Conservation (phyloP, 495 filamentous ascomycete species). For the Podospora australis region DNA sequence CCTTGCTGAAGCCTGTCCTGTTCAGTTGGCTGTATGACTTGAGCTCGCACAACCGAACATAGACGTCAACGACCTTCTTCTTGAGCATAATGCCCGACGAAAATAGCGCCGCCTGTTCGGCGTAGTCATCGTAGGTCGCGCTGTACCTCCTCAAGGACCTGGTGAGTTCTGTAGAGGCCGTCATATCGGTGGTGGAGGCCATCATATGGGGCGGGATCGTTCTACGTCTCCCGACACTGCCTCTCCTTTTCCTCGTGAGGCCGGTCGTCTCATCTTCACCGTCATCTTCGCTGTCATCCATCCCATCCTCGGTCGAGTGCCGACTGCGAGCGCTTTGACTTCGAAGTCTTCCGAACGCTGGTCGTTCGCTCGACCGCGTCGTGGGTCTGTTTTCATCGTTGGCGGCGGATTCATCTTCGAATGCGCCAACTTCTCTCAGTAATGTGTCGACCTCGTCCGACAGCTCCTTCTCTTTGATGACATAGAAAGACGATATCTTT, state of each 20-base stretch:
- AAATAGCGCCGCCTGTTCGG: conserved; percentile 67
- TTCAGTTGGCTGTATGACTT: conserved; percentile 96
- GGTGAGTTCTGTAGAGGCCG: conserved; percentile 45
- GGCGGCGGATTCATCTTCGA: conserved; percentile 53
- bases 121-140: conserved; percentile 61
- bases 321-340: conserved; percentile 35
- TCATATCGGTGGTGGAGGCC: conserved; percentile 47
- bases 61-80: conserved; percentile 78
- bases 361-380: conserved; percentile 23
- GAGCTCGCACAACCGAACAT: conserved; percentile 91
- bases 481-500: conserved; percentile 87
- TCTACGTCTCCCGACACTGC: conserved; percentile 30
- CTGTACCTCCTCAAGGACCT: conserved; percentile 49
- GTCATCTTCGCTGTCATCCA: conserved; percentile 57
- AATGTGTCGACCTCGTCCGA: conserved; percentile 72
- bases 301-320: conserved; percentile 42
- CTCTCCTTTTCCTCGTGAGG: conserved; percentile 37
- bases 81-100: conserved; percentile 82
- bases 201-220: conserved; percentile 28
- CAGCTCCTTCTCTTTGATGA: conserved; percentile 78
- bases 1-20: conserved; percentile 91
- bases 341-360: conserved; percentile 15
- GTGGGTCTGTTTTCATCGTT: conserved; percentile 32
- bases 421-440: conserved; percentile 65
- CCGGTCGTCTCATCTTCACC: conserved; percentile 57